A percentile compares a stretch with the other conserved stretches of the same genome.
These are phyloP conservation scores for Umbelopsis sp. DNA, from an alignment of 192 early-diverging fungal genomes.

Conservation along the genomic window DNA sequence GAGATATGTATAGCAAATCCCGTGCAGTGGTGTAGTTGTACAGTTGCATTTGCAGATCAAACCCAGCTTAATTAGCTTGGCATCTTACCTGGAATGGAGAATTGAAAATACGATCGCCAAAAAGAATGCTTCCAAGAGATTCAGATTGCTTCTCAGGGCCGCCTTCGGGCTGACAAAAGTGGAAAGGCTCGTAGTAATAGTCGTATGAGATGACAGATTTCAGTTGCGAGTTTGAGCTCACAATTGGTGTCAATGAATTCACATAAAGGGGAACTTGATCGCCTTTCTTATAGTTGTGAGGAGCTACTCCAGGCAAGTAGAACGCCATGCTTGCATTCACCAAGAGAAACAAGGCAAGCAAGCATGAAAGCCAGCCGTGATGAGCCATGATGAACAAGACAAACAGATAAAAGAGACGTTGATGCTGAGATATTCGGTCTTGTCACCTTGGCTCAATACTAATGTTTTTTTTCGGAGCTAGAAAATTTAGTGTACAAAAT, in stretches of 20 bases:
- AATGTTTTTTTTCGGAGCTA: not conserved
- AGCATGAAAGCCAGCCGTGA: constrained; percentile 18
- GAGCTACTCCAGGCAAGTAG: constrained; percentile 94
- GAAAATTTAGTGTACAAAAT: too few species aligned
- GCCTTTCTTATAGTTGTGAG: constrained; percentile 75
- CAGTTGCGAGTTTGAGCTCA: constrained; percentile 57
- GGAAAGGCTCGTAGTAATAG: constrained; percentile 86
- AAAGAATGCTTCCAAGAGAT: constrained; percentile 89
- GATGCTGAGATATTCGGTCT: not conserved
- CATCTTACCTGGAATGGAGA: constrained; percentile 76
- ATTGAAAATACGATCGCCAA: constrained; percentile 92
- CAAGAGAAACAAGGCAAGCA: constrained; percentile 25
- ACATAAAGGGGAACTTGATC: constrained; percentile 78
- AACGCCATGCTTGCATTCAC: constrained; percentile 56
- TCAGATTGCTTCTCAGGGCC: constrained; percentile 70
- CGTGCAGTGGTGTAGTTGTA: too few species aligned
- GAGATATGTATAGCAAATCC: too few species aligned
- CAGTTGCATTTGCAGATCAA: too few species aligned
- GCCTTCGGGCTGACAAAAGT: constrained; percentile 79
- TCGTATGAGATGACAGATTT: constrained; percentile 85
- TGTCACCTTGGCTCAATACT: not conserved
- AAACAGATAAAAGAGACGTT: not conserved
- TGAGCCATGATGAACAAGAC: constrained; percentile 8
- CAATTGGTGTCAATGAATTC: constrained; percentile 83
- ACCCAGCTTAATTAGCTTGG: not conserved